These are phyloP conservation scores for Pseudopithomyces chartarum DNA, from an alignment of 2,329 filamentous ascomycete species.

Conservation along the genomic window DNA sequence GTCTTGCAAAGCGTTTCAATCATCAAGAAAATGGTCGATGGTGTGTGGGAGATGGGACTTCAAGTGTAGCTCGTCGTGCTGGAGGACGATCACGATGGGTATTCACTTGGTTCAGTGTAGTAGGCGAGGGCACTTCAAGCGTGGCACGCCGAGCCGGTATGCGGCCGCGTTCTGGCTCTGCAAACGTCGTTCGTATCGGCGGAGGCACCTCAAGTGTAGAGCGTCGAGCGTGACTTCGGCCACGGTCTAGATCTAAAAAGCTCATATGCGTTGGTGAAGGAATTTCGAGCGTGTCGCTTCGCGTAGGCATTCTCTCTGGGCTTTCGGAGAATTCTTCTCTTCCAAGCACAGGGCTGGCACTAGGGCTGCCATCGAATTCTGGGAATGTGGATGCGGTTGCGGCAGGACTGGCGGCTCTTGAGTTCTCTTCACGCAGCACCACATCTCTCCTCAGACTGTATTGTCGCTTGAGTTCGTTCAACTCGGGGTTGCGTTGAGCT, in stretches of 20 bases:
- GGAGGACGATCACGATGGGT: background rate
- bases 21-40: slow-evolving; percentile 2
- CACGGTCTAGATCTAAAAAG: background rate
- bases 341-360: slow-evolving; percentile 16
- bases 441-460: slow-evolving; percentile 44
- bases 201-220: slow-evolving; percentile 3
- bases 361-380: slow-evolving; percentile 21
- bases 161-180: background rate
- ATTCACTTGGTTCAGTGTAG: background rate
- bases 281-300: slow-evolving; percentile 29
- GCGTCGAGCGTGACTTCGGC: background rate
- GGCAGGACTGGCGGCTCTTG: slow-evolving; percentile 48
- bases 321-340: slow-evolving; percentile 15
- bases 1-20: background rate
- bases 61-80: slow-evolving; percentile 22
- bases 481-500: slow-evolving; percentile 48
- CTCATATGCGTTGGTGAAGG: slow-evolving; percentile 15
- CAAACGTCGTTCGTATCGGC: background rate
- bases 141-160: slow-evolving; percentile 9
- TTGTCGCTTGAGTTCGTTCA: slow-evolving; percentile 46
- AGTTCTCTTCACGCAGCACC: slow-evolving; percentile 30
- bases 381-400: slow-evolving; percentile 26
- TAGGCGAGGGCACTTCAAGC: slow-evolving; percentile 3
- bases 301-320: slow-evolving; percentile 15
- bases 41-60: slow-evolving; percentile 23